phyloP scores from a whole-genome alignment of 2,329 filamentous ascomycete species.

The Fusarium drepaniforme region DNA sequence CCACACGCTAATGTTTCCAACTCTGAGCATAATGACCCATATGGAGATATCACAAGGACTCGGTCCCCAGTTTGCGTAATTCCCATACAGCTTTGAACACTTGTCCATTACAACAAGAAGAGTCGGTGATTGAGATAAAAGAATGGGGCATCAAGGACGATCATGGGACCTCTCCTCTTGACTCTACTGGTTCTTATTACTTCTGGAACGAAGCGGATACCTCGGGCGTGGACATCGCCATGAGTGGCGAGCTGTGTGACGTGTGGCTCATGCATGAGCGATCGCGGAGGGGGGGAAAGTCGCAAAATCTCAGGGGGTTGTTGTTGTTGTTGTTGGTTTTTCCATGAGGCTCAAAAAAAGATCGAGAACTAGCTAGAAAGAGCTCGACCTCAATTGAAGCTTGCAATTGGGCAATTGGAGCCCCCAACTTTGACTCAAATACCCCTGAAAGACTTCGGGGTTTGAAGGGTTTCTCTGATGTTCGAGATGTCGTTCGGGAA shows the following conservation, averaged over 20 bases:
- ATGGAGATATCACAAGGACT: not conserved
- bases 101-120: constrained; percentile 18
- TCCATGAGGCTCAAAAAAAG: not conserved
- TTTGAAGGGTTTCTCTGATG: not conserved
- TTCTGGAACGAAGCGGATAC: constrained; percentile 32
- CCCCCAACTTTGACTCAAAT: not conserved
- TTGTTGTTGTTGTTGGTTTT: not conserved
- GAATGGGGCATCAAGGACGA: constrained; percentile 13
- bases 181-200: constrained; percentile 1
- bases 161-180: constrained; percentile 27
- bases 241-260: constrained; percentile 24
- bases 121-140: constrained; percentile 8
- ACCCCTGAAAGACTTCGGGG: not conserved
- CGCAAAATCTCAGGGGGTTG: not conserved
- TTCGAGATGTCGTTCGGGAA: constrained; percentile 1
- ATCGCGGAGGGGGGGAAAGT: not conserved
- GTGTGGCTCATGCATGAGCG: not conserved
- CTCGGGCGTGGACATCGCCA: not conserved
- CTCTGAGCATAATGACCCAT: not conserved
- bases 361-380: not conserved
- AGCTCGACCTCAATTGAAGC: constrained; percentile 5
- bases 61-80: constrained; percentile 8
- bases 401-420: constrained; percentile 23
- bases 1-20: not conserved
- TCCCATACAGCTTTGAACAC: constrained; percentile 18